These are phyloP conservation scores for Apiotrichum gracile DNA, from an alignment of 1,284 basidiomycete genomes.

Conservation along the genomic window DNA sequence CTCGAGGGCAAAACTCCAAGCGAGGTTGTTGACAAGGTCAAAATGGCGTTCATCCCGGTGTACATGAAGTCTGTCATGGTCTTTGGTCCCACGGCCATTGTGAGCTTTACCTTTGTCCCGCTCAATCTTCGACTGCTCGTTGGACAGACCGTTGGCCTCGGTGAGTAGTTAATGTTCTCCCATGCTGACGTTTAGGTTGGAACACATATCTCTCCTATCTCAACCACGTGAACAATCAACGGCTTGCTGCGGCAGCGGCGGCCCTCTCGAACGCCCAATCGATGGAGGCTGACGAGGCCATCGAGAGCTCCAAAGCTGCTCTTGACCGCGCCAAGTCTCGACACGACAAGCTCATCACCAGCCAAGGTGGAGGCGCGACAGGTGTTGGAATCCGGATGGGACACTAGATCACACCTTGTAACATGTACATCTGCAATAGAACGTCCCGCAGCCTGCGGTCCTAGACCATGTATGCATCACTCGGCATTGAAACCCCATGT, in stretches of 20 bases:
- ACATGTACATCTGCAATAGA: too few relatives aligned
- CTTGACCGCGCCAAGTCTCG: conserved; percentile 3
- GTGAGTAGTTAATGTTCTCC: conserved; percentile 45
- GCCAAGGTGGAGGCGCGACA: conserved; percentile 28
- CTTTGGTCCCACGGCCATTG: conserved; percentile 69
- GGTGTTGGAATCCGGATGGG: conserved; percentile 37
- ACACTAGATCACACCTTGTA: background rate
- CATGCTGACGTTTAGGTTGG: conserved; percentile 51
- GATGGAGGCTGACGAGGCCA: background rate
- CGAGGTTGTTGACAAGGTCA: conserved; percentile 38
- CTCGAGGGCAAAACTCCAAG: conserved; percentile 38
- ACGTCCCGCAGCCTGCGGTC: too few relatives aligned
- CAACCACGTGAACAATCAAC: conserved; percentile 37
- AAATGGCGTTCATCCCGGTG: conserved; percentile 32
- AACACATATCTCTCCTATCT: conserved; percentile 47
- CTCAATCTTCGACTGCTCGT: conserved; percentile 68
- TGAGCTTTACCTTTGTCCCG: conserved; percentile 76
- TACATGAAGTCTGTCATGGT: conserved; percentile 51
- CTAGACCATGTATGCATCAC: too few relatives aligned
- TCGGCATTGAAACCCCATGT: too few relatives aligned
- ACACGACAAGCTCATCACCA: conserved; percentile 15
- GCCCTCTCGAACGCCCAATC: conserved; percentile 16
- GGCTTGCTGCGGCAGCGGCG: conserved; percentile 16
- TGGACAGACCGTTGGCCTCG: conserved; percentile 72
- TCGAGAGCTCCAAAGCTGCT: background rate